Percentiles rank a stretch among this genome's conserved stretches.
Evolutionary conservation across 2,329 filamentous ascomycete species (phyloP).

Genomic region (Fusarium praegraminearum): DNA sequence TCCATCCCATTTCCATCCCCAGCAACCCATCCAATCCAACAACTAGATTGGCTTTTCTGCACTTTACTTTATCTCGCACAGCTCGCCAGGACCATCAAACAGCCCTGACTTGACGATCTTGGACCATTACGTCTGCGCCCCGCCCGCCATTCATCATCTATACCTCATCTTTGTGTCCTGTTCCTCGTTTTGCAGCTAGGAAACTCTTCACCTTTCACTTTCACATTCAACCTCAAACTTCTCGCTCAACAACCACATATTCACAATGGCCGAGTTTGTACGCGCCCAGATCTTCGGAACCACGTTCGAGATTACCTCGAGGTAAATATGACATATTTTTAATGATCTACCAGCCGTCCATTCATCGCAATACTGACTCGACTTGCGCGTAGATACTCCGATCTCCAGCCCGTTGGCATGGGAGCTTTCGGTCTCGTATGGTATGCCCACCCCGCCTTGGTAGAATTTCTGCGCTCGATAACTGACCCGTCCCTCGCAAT

Average conservation of each 20-base stretch:
- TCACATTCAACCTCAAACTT: constrained; percentile 11
- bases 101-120: constrained; percentile 26
- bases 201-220: constrained; percentile 25
- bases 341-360: not conserved
- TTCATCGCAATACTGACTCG: constrained; percentile 27
- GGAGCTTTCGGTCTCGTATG: constrained; percentile 98
- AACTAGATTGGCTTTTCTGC: constrained; percentile 27
- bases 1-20: constrained; percentile 40
- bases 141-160: constrained; percentile 30
- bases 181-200: constrained; percentile 32
- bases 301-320: constrained; percentile 99
- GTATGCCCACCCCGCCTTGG: constrained; percentile 64
- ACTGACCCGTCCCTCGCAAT: constrained; percentile 25
- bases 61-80: constrained; percentile 36
- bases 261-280: constrained; percentile 97
- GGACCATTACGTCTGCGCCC: constrained; percentile 37
- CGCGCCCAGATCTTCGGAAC: constrained; percentile 99
- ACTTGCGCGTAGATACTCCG: constrained; percentile 79
- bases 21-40: constrained; percentile 34
- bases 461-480: not conserved
- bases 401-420: constrained; percentile 98
- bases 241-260: constrained; percentile 28
- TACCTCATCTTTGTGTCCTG: constrained; percentile 26
- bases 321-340: constrained; percentile 65
- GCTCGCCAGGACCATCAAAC: constrained; percentile 25